These are phyloP conservation scores for Leishmania arabica DNA, from an alignment of 208 protist genomes.

Conservation along the genomic window DNA sequence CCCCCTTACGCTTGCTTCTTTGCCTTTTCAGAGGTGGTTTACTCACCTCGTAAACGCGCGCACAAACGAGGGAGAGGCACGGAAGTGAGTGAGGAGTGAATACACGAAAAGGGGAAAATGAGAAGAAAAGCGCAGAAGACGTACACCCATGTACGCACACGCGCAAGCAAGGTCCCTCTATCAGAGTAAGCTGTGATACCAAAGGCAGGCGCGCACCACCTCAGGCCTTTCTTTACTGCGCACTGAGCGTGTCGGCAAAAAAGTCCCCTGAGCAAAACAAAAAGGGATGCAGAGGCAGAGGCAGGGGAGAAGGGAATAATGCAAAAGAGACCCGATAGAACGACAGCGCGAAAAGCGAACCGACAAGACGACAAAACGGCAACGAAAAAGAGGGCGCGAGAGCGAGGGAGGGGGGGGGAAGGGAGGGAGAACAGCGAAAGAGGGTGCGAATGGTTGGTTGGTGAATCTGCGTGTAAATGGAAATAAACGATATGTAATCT, in stretches of 20 bases:
- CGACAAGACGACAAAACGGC: not conserved
- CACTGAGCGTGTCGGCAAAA: not conserved
- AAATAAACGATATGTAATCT: not conserved
- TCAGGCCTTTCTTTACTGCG: not conserved
- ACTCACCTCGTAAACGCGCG: not conserved
- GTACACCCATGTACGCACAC: slow-evolving; percentile 5
- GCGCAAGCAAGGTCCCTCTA: not conserved
- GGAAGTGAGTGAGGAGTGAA: not conserved
- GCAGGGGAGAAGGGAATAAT: not conserved
- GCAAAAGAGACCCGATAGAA: not conserved
- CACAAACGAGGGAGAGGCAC: not conserved
- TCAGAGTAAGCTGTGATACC: not conserved
- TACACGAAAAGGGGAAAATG: not conserved
- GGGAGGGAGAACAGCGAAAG: not conserved
- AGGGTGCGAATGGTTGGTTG: not conserved
- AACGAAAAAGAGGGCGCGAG: not conserved
- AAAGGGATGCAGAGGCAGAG: not conserved
- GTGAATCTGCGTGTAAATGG: not conserved
- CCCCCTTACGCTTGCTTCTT: not conserved
- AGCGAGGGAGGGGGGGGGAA: not conserved
- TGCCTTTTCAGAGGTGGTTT: not conserved
- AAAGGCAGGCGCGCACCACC: not conserved
- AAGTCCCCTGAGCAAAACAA: too few relatives aligned
- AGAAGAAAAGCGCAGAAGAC: slow-evolving; percentile 5
- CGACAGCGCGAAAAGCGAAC: not conserved